phyloP scores from a whole-genome alignment of 1,139 yeast genomes.

The Zygosaccharomyces sapae region DNA sequence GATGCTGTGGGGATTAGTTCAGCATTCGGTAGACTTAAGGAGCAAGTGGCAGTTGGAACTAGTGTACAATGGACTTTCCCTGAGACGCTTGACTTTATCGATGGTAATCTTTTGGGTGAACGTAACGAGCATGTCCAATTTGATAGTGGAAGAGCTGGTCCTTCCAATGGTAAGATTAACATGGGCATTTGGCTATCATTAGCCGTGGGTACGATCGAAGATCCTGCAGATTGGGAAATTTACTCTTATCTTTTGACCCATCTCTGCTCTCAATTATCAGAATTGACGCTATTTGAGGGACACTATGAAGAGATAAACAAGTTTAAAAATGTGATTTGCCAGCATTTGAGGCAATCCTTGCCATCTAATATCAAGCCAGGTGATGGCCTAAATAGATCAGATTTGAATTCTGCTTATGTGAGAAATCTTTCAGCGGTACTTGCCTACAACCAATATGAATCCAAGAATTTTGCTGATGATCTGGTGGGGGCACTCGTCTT shows the following conservation, averaged over 20 bases:
- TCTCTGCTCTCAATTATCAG: constrained; percentile 67
- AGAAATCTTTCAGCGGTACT: constrained; percentile 63
- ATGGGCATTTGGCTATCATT: constrained; percentile 51
- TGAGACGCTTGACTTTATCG: constrained; percentile 49
- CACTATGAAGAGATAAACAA: constrained; percentile 45
- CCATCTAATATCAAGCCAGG: constrained; percentile 47
- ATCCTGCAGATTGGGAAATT: constrained; percentile 64
- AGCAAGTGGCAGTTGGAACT: constrained; percentile 26
- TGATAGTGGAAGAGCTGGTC: constrained; percentile 11
- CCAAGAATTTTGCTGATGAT: constrained; percentile 64
- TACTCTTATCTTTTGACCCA: constrained; percentile 67
- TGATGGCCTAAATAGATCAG: constrained; percentile 48
- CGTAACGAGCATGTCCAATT: constrained; percentile 10
- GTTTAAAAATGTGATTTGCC: constrained; percentile 52
- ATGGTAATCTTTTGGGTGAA: constrained; percentile 40
- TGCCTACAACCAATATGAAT: constrained; percentile 58
- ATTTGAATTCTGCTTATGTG: constrained; percentile 63
- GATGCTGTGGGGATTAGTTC: constrained; percentile 68
- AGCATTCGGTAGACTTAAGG: constrained; percentile 49
- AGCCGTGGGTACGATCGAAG: constrained; percentile 49
- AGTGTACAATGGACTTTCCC: constrained; percentile 56
- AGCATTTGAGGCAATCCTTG: constrained; percentile 52
- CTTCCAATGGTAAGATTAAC: constrained; percentile 37
- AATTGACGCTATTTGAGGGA: constrained; percentile 50
- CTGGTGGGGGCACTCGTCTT: constrained; percentile 59